Base-by-base conservation (phyloP, 495 filamentous ascomycete species). In the Podospora tetraspora region DNA sequence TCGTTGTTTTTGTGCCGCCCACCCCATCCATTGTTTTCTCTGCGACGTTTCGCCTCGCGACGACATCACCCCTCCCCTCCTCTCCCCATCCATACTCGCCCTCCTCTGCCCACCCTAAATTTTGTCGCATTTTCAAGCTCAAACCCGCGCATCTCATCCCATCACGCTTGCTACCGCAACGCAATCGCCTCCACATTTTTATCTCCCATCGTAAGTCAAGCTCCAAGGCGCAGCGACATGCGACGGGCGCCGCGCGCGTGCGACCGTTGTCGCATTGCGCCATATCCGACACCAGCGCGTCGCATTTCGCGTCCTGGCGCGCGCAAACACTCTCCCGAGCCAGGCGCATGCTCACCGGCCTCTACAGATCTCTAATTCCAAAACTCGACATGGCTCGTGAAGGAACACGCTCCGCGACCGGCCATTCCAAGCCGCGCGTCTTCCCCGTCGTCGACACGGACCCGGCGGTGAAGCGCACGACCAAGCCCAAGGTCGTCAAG, bases 351-450 rank as follows among this genome's bases (percentile, higher is more conserved):
- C 69, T 68, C 66, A 71, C 60, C 24, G 60, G 16, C 59, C 61
- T 43, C n/a, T 24, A 19, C 63, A 73, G 71, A 68, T 56, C 25
- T 13, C 64, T 61, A 58, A 22, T 62, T 61, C 34, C 30, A 61
- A 62, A 73, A 74, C 63, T 67, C 68, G 76, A 72, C 71, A 86
- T 86, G 84, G 74, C 83, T 75, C 82, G 83, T 72, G 84, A 86
- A 80, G 83, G 83, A 73, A 86, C 84, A 63, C 82, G 84, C 67
- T 85, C 83, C 60, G 71, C 75, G 66, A 86, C 84, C 57, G 84
- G 84, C 76, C 83, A 86, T 75, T 82, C 84, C 60, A 79, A 79
- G 70, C 84, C 84, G 68, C 81, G 84, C 71, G 79, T 85, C 71
- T 82, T 85, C 75, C 78, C 79, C 59, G 79, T 79, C 22, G 75